phyloP scores from a whole-genome alignment of 164 flowering plant species.

The Hamamelis virginiana region DNA sequence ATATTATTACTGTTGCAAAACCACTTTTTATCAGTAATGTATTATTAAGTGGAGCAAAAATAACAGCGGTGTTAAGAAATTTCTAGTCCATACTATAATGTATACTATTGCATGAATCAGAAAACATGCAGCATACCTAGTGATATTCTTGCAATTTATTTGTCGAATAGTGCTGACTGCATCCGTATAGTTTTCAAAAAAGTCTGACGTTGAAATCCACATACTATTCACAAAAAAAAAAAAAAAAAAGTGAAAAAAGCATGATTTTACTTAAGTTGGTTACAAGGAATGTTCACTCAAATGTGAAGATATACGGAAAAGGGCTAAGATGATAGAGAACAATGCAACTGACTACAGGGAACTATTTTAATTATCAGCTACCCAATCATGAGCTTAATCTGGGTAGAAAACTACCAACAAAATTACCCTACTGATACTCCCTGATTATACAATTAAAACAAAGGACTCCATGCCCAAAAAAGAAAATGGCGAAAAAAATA shows the following conservation, averaged over 20 bases:
- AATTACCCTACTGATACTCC: background rate
- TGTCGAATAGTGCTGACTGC: background rate
- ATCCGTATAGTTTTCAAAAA: background rate
- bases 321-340: background rate
- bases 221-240: background rate
- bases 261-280: background rate
- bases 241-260: background rate
- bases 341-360: background rate
- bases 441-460: background rate
- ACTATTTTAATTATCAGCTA: background rate
- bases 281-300: background rate
- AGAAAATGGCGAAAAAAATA: background rate
- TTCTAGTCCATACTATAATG: background rate
- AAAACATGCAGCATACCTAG: background rate
- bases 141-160: background rate
- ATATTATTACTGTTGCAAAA: background rate
- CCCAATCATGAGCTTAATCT: background rate
- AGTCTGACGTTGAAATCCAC: background rate
- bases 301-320: background rate
- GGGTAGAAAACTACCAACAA: background rate
- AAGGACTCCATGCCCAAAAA: background rate
- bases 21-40: background rate
- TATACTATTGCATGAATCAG: background rate
- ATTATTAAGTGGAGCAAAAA: background rate
- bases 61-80: background rate